A percentile compares a stretch with the other conserved stretches of the same genome.
Conservation (phyloP, 1,139 yeast species). For the Protomyces macrosporus region DNA sequence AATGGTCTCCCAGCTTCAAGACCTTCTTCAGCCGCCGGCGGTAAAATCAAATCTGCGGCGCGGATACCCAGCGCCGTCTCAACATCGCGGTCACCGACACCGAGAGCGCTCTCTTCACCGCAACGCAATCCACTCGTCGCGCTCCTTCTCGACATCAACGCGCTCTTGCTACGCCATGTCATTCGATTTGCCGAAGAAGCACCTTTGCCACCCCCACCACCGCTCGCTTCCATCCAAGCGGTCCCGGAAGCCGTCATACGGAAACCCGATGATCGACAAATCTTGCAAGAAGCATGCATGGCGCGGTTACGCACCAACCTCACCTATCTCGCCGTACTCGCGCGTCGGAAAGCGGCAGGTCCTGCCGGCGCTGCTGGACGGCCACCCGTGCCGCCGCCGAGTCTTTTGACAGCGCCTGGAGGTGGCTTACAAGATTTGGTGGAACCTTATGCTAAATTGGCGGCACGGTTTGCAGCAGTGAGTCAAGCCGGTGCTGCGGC, state of each 20-base stretch:
- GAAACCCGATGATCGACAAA: not conserved
- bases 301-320: conserved; percentile 15
- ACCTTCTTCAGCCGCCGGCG: too few species aligned
- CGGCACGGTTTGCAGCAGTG: not conserved
- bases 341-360: not conserved
- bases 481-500: not conserved
- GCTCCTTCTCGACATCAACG: conserved; percentile 24
- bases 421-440: conserved; percentile 6
- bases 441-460: conserved; percentile 14
- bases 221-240: too few species aligned
- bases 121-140: conserved; percentile 2
- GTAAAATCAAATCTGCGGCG: not conserved
- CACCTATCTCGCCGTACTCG: conserved; percentile 12
- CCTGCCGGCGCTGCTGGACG: not conserved
- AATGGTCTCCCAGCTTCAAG: too few species aligned
- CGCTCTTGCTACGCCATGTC: conserved; percentile 23
- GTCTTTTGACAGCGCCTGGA: conserved; percentile 6
- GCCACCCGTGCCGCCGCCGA: not conserved
- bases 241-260: too few species aligned
- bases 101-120: not conserved
- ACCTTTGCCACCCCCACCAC: too few species aligned
- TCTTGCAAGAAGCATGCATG: not conserved
- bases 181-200: not conserved
- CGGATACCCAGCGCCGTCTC: not conserved
- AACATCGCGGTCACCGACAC: not conserved